A percentile compares a stretch with the other conserved stretches of the same genome.
These are phyloP conservation scores for Fraxinus paxiana DNA, from an alignment of 305 asterid genomes.

Conservation along the genomic window DNA sequence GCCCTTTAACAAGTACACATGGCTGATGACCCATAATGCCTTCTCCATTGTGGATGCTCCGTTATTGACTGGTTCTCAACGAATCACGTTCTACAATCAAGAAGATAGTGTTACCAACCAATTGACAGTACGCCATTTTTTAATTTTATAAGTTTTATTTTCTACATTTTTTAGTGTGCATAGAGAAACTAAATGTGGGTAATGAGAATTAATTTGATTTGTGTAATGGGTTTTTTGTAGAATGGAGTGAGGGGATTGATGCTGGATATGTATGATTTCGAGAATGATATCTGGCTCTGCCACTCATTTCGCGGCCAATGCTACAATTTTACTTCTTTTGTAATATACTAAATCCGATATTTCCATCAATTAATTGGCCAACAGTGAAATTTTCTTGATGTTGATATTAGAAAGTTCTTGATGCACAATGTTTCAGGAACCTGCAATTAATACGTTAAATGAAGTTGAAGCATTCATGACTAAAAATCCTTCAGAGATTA, in stretches of 20 bases:
- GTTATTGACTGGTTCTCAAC: slow-evolving; percentile 62
- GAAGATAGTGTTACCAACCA: slow-evolving; percentile 92
- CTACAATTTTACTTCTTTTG: slow-evolving; percentile 93
- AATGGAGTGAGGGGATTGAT: slow-evolving; percentile 97
- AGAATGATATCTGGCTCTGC: slow-evolving; percentile 94
- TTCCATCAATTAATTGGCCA: slow-evolving; percentile 6
- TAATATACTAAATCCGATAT: slow-evolving; percentile 33
- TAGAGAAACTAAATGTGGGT: not conserved
- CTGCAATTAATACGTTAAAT: slow-evolving; percentile 66
- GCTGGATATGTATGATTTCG: slow-evolving; percentile 98
- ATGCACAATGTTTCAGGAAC: slow-evolving; percentile 43
- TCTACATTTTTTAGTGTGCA: not conserved
- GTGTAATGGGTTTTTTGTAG: slow-evolving; percentile 38
- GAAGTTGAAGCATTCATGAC: slow-evolving; percentile 94
- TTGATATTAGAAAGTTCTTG: not conserved
- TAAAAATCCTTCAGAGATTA: slow-evolving; percentile 71
- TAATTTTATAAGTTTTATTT: not conserved
- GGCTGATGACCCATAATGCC: slow-evolving; percentile 92
- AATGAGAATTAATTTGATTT: not conserved
- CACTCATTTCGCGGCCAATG: slow-evolving; percentile 93
- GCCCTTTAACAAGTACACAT: slow-evolving; percentile 92
- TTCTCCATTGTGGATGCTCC: slow-evolving; percentile 92
- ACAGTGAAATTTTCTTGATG: not conserved
- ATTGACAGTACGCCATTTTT: slow-evolving; percentile 54
- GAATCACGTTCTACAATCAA: slow-evolving; percentile 87